phyloP scores from a whole-genome alignment of 2,329 filamentous ascomycete genomes.

The Claviceps monticola region DNA sequence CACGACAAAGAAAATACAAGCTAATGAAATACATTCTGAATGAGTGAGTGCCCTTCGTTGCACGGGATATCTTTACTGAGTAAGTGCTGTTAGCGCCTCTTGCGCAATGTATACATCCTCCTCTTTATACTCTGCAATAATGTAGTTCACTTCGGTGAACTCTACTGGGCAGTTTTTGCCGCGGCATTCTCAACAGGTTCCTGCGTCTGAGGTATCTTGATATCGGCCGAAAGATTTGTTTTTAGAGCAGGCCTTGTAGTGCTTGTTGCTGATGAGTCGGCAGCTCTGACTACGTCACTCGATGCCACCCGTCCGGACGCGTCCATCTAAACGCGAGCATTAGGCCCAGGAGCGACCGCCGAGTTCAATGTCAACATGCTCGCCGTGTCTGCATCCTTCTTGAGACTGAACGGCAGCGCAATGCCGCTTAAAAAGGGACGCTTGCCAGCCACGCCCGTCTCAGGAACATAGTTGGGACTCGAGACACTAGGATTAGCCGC shows the following conservation, averaged over 20 bases:
- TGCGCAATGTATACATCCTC: background rate
- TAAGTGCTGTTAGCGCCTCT: background rate
- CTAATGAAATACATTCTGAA: background rate
- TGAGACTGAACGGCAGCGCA: constrained; percentile 59
- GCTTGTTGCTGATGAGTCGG: constrained; percentile 4
- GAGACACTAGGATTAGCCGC: constrained; percentile 27
- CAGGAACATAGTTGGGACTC: constrained; percentile 27
- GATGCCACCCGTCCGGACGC: background rate
- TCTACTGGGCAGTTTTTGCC: background rate
- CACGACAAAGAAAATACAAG: background rate
- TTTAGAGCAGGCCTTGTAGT: constrained; percentile 30
- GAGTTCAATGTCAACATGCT: constrained; percentile 56
- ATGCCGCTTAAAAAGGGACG: constrained; percentile 55
- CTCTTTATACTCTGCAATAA: background rate
- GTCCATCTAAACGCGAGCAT: constrained; percentile 11
- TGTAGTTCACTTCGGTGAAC: background rate
- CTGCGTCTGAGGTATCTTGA: constrained; percentile 23
- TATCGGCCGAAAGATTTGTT: constrained; percentile 32
- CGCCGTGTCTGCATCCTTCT: constrained; percentile 48
- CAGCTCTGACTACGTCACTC: constrained; percentile 4
- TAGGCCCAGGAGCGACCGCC: constrained; percentile 14
- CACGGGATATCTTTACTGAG: constrained; percentile 7
- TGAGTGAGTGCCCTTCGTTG: constrained; percentile 4
- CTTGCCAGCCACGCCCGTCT: constrained; percentile 42
- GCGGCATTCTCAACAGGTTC: background rate